Conservation (phyloP, 208 protist species). For the Angomonas ambiguus region DNA sequence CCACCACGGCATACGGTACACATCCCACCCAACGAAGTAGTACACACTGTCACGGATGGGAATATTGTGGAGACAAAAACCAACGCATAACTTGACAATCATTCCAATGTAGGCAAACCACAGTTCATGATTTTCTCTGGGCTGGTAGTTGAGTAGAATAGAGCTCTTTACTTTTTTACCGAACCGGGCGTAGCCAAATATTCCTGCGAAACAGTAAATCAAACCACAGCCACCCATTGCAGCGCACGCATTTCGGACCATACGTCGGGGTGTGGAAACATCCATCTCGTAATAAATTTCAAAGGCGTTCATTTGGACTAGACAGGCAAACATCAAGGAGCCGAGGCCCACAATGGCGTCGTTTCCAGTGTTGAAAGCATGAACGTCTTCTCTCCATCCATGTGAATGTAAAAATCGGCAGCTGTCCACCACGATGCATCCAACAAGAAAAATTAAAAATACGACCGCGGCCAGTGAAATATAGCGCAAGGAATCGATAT, state of each 20-base stretch:
- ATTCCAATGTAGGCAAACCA: constrained; percentile 39
- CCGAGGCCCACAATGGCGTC: constrained; percentile 40
- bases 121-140: constrained; percentile 41
- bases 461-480: constrained; percentile 45
- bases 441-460: constrained; percentile 67
- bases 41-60: constrained; percentile 58
- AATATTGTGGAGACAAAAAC: constrained; percentile 51
- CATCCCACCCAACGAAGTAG: constrained; percentile 27
- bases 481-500: constrained; percentile 76
- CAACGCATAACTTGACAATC: constrained; percentile 51
- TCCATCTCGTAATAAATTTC: constrained; percentile 55
- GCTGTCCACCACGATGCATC: constrained; percentile 52
- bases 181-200: constrained; percentile 74
- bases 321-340: constrained; percentile 66
- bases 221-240: constrained; percentile 38
- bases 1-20: constrained; percentile 34
- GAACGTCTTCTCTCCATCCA: constrained; percentile 24
- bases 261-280: constrained; percentile 32
- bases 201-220: constrained; percentile 60
- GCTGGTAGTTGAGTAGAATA: constrained; percentile 49
- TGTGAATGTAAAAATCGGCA: constrained; percentile 17
- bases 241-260: constrained; percentile 33
- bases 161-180: constrained; percentile 26
- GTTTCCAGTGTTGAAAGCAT: constrained; percentile 40
- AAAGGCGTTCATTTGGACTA: constrained; percentile 62